Evolutionary conservation across 2,329 filamentous ascomycete genomes (phyloP), one percentile per base, ranked within the genome.

Genomic region (Aspergillus clavatus): DNA sequence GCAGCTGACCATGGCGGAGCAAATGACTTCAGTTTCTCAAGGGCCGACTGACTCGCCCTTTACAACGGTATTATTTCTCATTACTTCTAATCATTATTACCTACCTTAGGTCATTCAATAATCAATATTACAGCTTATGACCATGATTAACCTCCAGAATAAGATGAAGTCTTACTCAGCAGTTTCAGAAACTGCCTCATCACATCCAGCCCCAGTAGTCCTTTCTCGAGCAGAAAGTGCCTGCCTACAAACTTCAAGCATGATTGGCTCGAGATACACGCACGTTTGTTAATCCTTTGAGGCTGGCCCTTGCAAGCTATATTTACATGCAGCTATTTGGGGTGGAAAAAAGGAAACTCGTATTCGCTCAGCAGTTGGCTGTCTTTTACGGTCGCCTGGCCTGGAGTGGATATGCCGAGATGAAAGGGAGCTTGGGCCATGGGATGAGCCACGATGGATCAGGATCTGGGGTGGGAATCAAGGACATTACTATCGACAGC

Each of bases 301-400:
- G 19, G 31, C 31, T 35, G 31, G 18, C 14, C 31, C 29, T 18
- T 21, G 31, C 1, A 10, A 18, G 18, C 18, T 35, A 35, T 35
- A 35, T 35, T 35, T 35, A 35, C 10, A 4, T 18, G 31, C 31
- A 35, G 8, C 16, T 10, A 35, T 35, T 35, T 18, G 18, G 16
- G 31, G 18, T 14, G 8, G n/a, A n/a, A n/a, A n/a, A n/a, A n/a
- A n/a, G n/a, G n/a, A n/a, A n/a, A n/a, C 12, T 35, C 8, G n/a
- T 35, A 35, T 39, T 43, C 43, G 47, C 10, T 37, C 31, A 23
- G 31, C 22, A 35, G 10, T 38, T 16, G 39, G 16, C 3, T 35
- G n/a, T 21, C 23, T 21, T n/a, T n/a, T 35, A 18, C 22, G 42
- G 47, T 31, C 50, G 50, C 47, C 45, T 50, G 33, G 35, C 14